Base-by-base conservation (phyloP, 2,329 filamentous ascomycete species). In the Hirsutella thompsonii region DNA sequence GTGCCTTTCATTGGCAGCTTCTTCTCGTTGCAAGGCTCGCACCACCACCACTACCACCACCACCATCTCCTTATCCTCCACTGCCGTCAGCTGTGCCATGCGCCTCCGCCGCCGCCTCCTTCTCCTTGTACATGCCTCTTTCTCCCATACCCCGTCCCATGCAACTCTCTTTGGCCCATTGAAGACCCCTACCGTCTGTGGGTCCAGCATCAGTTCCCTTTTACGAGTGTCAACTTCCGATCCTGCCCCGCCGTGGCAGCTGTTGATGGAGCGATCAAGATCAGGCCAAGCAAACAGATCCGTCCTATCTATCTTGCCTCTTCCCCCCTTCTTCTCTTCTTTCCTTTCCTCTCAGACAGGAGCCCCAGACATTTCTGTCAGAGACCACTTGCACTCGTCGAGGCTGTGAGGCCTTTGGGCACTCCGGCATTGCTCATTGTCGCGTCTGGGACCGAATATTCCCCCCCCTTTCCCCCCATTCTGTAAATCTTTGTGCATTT, bases 1-100 rank as follows among this genome's bases (percentile, higher is more conserved):
- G 37, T 43, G 42, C 21, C 42, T 52, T 21, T 42, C 42, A 47
- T 55, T 52, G 44, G 42, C 40, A 44, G 44, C 41, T 32, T 16
- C 30, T 48, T 43, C 41, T 46, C 43, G 41, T 45, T 44, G 39
- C 41, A 39, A 39, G 42, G 36, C 36, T 13, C 23, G 19, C 38
- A 42, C 37, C 44, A 32, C 36, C 13, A 23, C 35, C 44, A 39
- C 41, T 37, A 42, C 37, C 44, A 32, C 36, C 13, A 23, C 35
- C 44, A 39, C 41, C 42, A 44, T 44, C 28, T 40, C 37, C 20
- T 20, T 26, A 11, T 21, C 32, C 32, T 33, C 32, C 32, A 33
- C 32, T 16, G 14, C 32, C 36, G 35, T 16, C 39, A 8, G 28
- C 36, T 16, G 20, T 30, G 18, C 19, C 28, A 20, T 16, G 23